Evolutionary conservation across 805 yeast genomes (phyloP).

Genomic region (Teunomyces aglyptinius): DNA sequence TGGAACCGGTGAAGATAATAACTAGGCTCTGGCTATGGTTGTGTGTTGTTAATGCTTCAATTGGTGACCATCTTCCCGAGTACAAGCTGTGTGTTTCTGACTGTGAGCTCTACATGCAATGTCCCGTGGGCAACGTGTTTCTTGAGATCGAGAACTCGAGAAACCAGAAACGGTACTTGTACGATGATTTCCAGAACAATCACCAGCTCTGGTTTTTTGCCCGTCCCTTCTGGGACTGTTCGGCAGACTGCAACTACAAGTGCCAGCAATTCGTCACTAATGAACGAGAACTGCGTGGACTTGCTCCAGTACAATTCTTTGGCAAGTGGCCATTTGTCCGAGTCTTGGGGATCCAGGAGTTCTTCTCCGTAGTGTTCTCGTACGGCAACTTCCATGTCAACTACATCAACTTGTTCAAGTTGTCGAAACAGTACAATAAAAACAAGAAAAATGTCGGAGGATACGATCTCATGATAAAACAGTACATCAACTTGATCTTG

Average conservation of each 20-base stretch:
- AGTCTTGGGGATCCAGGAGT: conserved; percentile 36
- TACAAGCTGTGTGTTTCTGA: conserved; percentile 22
- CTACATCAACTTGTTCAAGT: conserved; percentile 26
- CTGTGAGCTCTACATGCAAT: conserved; percentile 21
- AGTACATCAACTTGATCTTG: conserved; percentile 27
- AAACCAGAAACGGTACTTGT: not conserved
- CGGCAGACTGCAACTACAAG: conserved; percentile 36
- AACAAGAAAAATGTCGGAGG: conserved; percentile 13
- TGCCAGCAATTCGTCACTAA: conserved; percentile 37
- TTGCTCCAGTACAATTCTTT: conserved; percentile 36
- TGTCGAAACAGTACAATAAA: conserved; percentile 25
- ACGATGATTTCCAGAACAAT: conserved; percentile 5
- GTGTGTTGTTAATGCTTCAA: conserved; percentile 11
- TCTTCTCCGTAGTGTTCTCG: conserved; percentile 35
- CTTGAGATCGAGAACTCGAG: conserved; percentile 11
- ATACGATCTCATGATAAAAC: conserved; percentile 24
- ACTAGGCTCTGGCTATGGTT: not conserved
- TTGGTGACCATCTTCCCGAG: conserved; percentile 34
- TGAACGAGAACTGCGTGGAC: conserved; percentile 15
- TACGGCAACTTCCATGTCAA: conserved; percentile 36
- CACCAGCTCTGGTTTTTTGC: conserved; percentile 7
- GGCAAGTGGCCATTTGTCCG: conserved; percentile 46
- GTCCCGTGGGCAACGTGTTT: conserved; percentile 13
- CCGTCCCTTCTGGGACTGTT: conserved; percentile 31
- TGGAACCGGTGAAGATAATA: not conserved